Evolutionary conservation across 495 filamentous ascomycete genomes (phyloP).

Genomic region (Talaromyces stipitatus): DNA sequence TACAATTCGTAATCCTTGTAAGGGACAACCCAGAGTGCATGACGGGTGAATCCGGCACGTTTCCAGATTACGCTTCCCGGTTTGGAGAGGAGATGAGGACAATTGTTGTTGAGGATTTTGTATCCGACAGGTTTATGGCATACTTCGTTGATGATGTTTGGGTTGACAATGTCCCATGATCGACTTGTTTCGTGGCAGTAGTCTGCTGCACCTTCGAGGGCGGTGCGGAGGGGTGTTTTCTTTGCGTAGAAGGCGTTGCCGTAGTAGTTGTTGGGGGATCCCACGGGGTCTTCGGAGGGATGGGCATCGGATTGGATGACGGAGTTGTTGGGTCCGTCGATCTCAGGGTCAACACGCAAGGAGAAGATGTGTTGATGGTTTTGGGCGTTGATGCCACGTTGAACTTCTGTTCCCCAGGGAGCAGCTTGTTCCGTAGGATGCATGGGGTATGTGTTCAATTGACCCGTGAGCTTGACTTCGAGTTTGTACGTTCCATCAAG

Average conservation of each 20-base stretch:
- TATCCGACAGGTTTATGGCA: constrained; percentile 30
- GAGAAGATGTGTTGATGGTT: constrained; percentile 50
- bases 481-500: constrained; percentile 43
- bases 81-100: constrained; percentile 25
- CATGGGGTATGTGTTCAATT: constrained; percentile 38
- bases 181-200: constrained; percentile 40
- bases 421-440: constrained; percentile 37
- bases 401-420: constrained; percentile 41
- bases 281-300: constrained; percentile 24
- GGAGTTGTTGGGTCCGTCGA: constrained; percentile 44
- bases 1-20: constrained; percentile 38
- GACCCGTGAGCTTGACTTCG: constrained; percentile 41
- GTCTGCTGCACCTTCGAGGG: constrained; percentile 32
- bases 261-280: constrained; percentile 34
- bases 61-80: constrained; percentile 31
- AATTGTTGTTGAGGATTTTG: constrained; percentile 32
- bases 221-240: constrained; percentile 36
- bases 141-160: constrained; percentile 31
- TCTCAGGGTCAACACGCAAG: constrained; percentile 45
- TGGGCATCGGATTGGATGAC: constrained; percentile 43
- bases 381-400: constrained; percentile 36
- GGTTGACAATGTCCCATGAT: constrained; percentile 43
- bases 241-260: constrained; percentile 41
- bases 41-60: constrained; percentile 28
- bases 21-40: constrained; percentile 30